phyloP scores from a whole-genome alignment of 768 basidiomycete species.

The Leucocoprinus sp. region DNA sequence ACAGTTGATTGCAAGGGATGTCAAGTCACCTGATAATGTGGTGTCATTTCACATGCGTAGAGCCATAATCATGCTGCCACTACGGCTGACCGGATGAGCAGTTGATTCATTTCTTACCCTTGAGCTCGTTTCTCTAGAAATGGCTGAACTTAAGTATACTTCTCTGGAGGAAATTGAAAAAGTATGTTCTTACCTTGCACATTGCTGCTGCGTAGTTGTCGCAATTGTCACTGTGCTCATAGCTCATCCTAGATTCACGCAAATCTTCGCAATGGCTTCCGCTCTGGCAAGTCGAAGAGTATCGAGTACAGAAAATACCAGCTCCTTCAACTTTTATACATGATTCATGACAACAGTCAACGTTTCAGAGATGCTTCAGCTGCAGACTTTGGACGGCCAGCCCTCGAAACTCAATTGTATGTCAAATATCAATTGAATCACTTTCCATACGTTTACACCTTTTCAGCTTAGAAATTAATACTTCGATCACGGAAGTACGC shows the following conservation, averaged over 20 bases:
- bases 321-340: conserved; percentile 64
- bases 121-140: conserved; percentile 3
- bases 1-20: too few species aligned
- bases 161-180: conserved; percentile 45
- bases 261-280: conserved; percentile 49
- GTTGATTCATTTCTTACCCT: too few species aligned
- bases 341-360: conserved; percentile 63
- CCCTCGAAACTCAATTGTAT: conserved; percentile 48
- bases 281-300: conserved; percentile 55
- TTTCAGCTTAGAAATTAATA: conserved; percentile 52
- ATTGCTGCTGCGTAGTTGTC: background rate
- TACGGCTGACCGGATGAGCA: too few species aligned
- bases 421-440: conserved; percentile 1
- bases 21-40: too few species aligned
- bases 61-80: too few species aligned
- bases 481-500: conserved; percentile 43
- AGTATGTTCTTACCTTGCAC: conserved; percentile 19
- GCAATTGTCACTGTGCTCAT: background rate
- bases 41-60: too few species aligned
- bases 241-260: conserved; percentile 40
- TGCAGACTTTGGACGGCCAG: conserved; percentile 56
- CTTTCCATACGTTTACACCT: background rate
- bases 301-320: conserved; percentile 68
- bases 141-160: conserved; percentile 34
- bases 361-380: conserved; percentile 51